phyloP scores from a whole-genome alignment of 108 stramenopile genomes.

The Pseudonitzschia pungens region DNA sequence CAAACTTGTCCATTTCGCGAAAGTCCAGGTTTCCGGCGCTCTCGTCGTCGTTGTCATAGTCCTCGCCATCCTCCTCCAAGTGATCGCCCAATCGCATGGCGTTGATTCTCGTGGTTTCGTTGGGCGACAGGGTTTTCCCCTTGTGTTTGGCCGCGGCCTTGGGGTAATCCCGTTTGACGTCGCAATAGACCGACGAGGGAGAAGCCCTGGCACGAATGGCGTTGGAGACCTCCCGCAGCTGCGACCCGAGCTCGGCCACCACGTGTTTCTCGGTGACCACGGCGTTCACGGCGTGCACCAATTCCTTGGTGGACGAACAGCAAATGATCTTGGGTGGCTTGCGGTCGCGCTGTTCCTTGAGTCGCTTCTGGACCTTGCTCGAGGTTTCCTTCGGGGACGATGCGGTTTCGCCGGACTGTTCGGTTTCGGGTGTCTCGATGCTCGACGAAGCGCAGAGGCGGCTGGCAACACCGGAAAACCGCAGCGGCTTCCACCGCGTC shows the following conservation, averaged over 20 bases:
- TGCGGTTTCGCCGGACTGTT: neutral
- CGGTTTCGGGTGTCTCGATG: neutral
- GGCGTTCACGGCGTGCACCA: conserved; percentile 20
- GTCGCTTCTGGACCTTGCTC: neutral
- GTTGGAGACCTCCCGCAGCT: conserved; percentile 45
- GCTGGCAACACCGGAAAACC: neutral
- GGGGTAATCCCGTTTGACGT: conserved; percentile 51
- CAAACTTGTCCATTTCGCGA: conserved; percentile 33
- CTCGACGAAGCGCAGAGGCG: neutral
- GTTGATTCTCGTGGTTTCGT: conserved; percentile 20
- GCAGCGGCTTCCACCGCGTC: neutral
- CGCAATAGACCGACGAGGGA: conserved; percentile 28
- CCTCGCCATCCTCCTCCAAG: neutral
- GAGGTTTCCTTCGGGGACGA: neutral
- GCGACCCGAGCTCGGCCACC: conserved; percentile 52
- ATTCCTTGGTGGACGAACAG: conserved; percentile 29
- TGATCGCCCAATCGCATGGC: conserved; percentile 36
- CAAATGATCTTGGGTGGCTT: conserved; percentile 21
- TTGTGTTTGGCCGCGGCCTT: conserved; percentile 8
- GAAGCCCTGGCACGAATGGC: conserved; percentile 26
- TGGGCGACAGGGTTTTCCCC: neutral
- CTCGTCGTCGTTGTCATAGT: no score
- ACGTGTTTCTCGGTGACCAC: conserved; percentile 1
- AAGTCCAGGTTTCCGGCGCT: conserved; percentile 27
- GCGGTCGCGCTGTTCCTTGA: neutral